Evolutionary conservation across 192 early-diverging fungal species (phyloP).

Genomic region (Rhizophagus clarus): DNA sequence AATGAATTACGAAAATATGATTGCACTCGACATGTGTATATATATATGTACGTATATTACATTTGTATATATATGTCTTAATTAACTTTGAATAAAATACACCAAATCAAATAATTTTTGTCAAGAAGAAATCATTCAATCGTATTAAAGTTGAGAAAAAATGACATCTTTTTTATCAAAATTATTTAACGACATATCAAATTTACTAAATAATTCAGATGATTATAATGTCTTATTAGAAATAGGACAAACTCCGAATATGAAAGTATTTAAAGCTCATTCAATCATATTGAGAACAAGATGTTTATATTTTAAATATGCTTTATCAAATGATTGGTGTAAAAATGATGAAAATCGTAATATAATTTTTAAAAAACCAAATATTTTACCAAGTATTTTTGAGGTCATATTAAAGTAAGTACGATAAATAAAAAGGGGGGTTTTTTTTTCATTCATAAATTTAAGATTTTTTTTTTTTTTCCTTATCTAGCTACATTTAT

Average conservation of each 20-base stretch:
- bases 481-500: neutral
- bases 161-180: neutral
- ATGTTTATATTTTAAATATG: constrained; percentile 19
- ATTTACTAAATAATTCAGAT: constrained; percentile 11
- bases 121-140: no score
- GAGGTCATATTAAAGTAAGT: constrained; percentile 22
- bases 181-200: constrained; percentile 9
- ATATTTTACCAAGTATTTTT: constrained; percentile 16
- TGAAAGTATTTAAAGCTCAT: constrained; percentile 11
- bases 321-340: constrained; percentile 25
- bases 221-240: constrained; percentile 21
- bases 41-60: no score
- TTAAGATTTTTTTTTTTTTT: constrained; percentile 14
- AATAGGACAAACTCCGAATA: neutral
- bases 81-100: no score
- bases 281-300: constrained; percentile 14
- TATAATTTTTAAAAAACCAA: constrained; percentile 10
- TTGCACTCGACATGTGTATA: no score
- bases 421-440: no score
- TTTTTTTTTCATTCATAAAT: no score
- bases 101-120: no score
- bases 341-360: constrained; percentile 1
- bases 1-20: no score
- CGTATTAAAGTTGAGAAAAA: neutral
- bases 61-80: no score